phyloP scores from a whole-genome alignment of 139 green algal species.

The Tetratostichococcus sp. region DNA sequence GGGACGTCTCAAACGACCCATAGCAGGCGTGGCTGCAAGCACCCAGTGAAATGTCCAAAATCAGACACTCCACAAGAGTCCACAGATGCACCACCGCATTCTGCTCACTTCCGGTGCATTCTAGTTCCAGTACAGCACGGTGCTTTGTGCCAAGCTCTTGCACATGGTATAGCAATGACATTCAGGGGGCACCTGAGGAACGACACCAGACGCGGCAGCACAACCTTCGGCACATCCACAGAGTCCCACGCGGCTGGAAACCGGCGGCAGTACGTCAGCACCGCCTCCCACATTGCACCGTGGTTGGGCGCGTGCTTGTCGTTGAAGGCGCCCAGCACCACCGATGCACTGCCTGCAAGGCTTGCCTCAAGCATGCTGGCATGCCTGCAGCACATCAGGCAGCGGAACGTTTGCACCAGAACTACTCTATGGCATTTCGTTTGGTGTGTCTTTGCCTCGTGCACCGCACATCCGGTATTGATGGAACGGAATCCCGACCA shows the following conservation, averaged over 20 bases:
- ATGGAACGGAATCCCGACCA: too few relatives aligned
- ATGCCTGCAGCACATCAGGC: constrained; percentile 1
- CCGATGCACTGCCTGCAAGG: constrained; percentile 10
- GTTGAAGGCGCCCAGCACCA: constrained; percentile 32
- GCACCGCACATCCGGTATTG: too few relatives aligned
- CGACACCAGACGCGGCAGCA: constrained; percentile 58
- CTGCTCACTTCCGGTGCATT: too few relatives aligned
- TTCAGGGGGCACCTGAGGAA: constrained; percentile 55
- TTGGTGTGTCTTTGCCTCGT: too few relatives aligned
- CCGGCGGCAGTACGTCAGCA: constrained; percentile 49
- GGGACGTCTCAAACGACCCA: constrained; percentile 47
- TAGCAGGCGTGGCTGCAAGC: constrained; percentile 52
- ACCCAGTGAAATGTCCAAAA: too few relatives aligned
- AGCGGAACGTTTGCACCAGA: too few relatives aligned
- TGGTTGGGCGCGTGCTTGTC: constrained; percentile 68
- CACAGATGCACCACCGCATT: too few relatives aligned
- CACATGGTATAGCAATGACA: too few relatives aligned
- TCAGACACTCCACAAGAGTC: too few relatives aligned
- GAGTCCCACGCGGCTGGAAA: constrained; percentile 45
- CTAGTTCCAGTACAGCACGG: too few relatives aligned
- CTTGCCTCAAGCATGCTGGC: background rate
- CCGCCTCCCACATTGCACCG: constrained; percentile 64
- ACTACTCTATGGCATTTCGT: too few relatives aligned
- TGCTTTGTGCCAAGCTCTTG: too few relatives aligned
- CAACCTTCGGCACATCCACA: constrained; percentile 43